Evolutionary conservation across 768 basidiomycete genomes (phyloP), one percentile per base, ranked within the genome.

Genomic region (Termitomyces sp.): DNA sequence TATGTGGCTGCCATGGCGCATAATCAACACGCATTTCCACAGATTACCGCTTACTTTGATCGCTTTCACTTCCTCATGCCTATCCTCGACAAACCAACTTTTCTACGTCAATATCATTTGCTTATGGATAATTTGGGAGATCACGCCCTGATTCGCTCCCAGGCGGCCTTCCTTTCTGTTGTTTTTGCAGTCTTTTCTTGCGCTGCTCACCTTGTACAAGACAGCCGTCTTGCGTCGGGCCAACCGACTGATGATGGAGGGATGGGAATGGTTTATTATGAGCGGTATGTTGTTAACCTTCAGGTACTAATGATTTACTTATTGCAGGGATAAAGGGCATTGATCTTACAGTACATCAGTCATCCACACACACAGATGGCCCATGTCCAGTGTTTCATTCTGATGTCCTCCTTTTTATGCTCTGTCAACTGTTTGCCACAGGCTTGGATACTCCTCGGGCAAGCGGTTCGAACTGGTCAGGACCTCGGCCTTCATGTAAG

Each of bases 371-470:
- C 86, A 42, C 89, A 94, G 70, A 77, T 90, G 52, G 82, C 86
- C 35, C 94, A 95, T 70, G 93, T 95, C 32, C 94, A 95, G 75
- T 90, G 90, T 71, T 88, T 94, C 69, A 83, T 92, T 61, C 79
- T 96, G 56, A 82, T 94, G 80, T 88, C 93, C 53, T 88, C 92
- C 1, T 95, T 94, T 75, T 77, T 96, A 59, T 94, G 93, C 68
- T 93, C 92, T 54, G 81, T 95, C 64, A 96, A 96, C 67, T 94
- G 93, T 68, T 82, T 96, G 53, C 94, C 94, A 3, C 94, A 94
- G 73, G 92, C 93, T 32, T 96, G 94, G 94, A 83, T 95, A 61
- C 79, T 94, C 57, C 83, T 94, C 55, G 94, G 94, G 44, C 94
- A 95, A 70, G 94, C 91, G 24, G 84, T 96, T 48, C 85, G 94